Conservation (phyloP, 2,329 filamentous ascomycete species). For the Microcyclosporella mali region DNA sequence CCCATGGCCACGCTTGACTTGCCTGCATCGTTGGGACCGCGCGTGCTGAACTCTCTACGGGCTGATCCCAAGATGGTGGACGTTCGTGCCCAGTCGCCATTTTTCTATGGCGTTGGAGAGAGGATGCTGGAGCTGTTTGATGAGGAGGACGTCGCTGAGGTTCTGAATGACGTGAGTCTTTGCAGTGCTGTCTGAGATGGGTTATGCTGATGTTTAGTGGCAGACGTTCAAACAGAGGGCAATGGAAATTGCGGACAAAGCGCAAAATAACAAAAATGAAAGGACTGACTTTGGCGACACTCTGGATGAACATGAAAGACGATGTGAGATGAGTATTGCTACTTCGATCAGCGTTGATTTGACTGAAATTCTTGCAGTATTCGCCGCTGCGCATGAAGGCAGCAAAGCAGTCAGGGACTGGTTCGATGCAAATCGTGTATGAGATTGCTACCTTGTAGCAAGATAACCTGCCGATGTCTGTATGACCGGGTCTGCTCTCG, state of each 20-base stretch:
- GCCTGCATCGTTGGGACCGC: conserved; percentile 66
- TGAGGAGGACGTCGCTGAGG: conserved; percentile 71
- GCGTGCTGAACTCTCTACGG: conserved; percentile 82
- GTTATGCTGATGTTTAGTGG: conserved; percentile 1
- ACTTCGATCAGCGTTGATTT: not conserved
- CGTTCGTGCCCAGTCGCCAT: conserved; percentile 71
- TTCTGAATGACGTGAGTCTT: conserved; percentile 39
- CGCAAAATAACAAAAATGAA: conserved; percentile 63
- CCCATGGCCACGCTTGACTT: conserved; percentile 75
- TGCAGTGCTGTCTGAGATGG: not conserved
- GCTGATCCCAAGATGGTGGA: conserved; percentile 84
- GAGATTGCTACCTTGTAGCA: not conserved
- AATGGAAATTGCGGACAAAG: conserved; percentile 78
- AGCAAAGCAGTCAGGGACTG: conserved; percentile 42
- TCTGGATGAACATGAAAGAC: conserved; percentile 80
- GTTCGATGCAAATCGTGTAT: conserved; percentile 23
- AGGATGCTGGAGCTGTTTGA: conserved; percentile 88
- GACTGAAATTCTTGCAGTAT: conserved; percentile 33
- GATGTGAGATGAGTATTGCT: not conserved
- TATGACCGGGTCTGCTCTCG: too few species aligned
- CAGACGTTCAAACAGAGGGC: conserved; percentile 76
- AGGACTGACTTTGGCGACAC: conserved; percentile 77
- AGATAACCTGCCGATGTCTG: too few species aligned
- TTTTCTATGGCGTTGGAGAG: conserved; percentile 82
- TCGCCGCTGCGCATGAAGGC: conserved; percentile 44